These are phyloP conservation scores for Talaromyces sp. DNA, from an alignment of 2,329 filamentous ascomycete genomes.

Conservation along the genomic window DNA sequence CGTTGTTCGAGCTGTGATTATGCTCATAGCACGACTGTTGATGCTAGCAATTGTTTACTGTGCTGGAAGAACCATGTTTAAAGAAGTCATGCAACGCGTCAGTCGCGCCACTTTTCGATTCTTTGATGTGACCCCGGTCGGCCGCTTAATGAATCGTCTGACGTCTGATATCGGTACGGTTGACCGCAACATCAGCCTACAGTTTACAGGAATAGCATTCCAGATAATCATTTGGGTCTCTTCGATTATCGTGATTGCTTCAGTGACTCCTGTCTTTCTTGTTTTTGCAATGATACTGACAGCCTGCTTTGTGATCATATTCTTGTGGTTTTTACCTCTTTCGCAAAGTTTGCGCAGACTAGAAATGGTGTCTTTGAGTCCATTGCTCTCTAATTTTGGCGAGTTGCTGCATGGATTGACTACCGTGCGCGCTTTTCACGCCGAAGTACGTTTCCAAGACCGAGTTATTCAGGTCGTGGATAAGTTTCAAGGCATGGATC, in stretches of 20 bases:
- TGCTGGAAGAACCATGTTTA: constrained; percentile 73
- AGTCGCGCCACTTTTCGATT: constrained; percentile 81
- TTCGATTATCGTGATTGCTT: constrained; percentile 72
- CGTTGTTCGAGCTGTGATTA: constrained; percentile 56
- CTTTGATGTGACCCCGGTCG: constrained; percentile 85
- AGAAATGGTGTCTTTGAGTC: constrained; percentile 85
- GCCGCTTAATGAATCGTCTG: constrained; percentile 85
- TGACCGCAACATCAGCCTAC: constrained; percentile 76
- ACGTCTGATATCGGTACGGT: constrained; percentile 87
- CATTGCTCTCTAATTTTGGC: constrained; percentile 88
- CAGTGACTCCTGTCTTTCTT: constrained; percentile 69
- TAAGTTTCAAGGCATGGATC: constrained; percentile 89
- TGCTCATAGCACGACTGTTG: constrained; percentile 61
- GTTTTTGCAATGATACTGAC: constrained; percentile 68
- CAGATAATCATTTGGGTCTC: constrained; percentile 68
- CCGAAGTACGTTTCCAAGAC: constrained; percentile 74
- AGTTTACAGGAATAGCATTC: constrained; percentile 69
- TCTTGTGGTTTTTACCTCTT: constrained; percentile 72
- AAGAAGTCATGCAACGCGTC: constrained; percentile 67
- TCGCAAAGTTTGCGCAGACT: constrained; percentile 79
- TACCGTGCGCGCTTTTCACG: constrained; percentile 79
- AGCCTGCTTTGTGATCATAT: constrained; percentile 67
- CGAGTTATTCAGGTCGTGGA: constrained; percentile 78
- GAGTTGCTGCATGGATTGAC: constrained; percentile 80
- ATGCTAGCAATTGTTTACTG: constrained; percentile 76